phyloP scores from a whole-genome alignment of 2,329 filamentous ascomycete genomes.

The Trichoderma atroviride region DNA sequence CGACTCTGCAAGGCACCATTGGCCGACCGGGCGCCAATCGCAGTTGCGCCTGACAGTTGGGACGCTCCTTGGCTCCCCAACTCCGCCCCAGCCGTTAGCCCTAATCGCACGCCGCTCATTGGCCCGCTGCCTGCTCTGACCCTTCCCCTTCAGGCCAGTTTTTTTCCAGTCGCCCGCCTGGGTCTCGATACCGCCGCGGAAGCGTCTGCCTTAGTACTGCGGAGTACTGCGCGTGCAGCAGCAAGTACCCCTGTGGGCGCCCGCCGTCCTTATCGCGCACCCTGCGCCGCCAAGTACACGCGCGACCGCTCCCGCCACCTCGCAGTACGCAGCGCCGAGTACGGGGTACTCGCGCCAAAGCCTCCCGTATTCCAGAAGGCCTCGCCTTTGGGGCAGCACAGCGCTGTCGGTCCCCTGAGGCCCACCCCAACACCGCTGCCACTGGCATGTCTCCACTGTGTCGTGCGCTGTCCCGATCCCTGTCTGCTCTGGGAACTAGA shows the following conservation, averaged over 20 bases:
- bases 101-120: slow-evolving; percentile 24
- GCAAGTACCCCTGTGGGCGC: neutral
- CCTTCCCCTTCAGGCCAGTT: slow-evolving; percentile 9
- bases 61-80: neutral
- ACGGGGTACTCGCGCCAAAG: slow-evolving; percentile 4
- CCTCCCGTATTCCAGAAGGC: slow-evolving; percentile 23
- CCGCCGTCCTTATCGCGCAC: neutral
- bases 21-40: slow-evolving; percentile 19
- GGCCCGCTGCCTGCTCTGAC: neutral
- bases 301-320: neutral
- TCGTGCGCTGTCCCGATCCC: slow-evolving; percentile 22
- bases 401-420: slow-evolving; percentile 18
- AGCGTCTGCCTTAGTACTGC: slow-evolving; percentile 10
- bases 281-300: neutral
- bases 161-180: neutral
- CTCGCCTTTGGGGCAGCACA: slow-evolving; percentile 5
- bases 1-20: slow-evolving; percentile 24
- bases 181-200: slow-evolving; percentile 4
- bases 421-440: slow-evolving; percentile 8
- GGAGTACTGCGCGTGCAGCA: neutral
- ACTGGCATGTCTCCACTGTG: slow-evolving; percentile 25
- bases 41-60: slow-evolving; percentile 24
- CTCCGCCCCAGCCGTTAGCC: slow-evolving; percentile 20
- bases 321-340: neutral
- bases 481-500: neutral